Percentiles rank a stretch among this genome's conserved stretches.
Conservation (phyloP, 805 yeast species). For the Lachancea nothofagi region DNA sequence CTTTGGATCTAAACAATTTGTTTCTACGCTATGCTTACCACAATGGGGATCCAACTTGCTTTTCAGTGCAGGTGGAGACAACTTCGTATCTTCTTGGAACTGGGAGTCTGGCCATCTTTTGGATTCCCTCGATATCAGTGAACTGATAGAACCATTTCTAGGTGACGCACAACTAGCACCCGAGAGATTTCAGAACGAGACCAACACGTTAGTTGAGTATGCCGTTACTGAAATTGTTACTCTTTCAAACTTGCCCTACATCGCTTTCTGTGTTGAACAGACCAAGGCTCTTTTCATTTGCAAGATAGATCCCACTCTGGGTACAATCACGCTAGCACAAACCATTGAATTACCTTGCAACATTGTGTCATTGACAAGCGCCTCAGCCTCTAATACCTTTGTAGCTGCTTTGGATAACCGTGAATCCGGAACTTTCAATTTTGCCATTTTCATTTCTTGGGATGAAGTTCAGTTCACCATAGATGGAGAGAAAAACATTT, state of each 20-base stretch:
- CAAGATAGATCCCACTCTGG: slow-evolving; percentile 19
- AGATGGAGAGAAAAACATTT: slow-evolving; percentile 17
- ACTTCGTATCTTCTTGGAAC: slow-evolving; percentile 66
- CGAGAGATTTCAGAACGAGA: slow-evolving; percentile 53
- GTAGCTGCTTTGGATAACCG: slow-evolving; percentile 33
- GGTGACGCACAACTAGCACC: slow-evolving; percentile 59
- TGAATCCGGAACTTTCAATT: slow-evolving; percentile 13
- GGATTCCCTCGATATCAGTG: slow-evolving; percentile 44
- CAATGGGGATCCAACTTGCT: slow-evolving; percentile 45
- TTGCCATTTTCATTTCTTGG: slow-evolving; percentile 23
- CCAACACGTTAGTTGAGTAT: slow-evolving; percentile 43
- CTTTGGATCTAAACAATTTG: slow-evolving; percentile 82
- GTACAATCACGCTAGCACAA: slow-evolving; percentile 23
- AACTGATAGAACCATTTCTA: slow-evolving; percentile 39
- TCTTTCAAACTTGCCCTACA: slow-evolving; percentile 26
- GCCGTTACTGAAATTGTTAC: slow-evolving; percentile 45
- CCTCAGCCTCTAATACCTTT: slow-evolving; percentile 32
- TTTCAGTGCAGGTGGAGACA: slow-evolving; percentile 91
- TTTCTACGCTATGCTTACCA: slow-evolving; percentile 60
- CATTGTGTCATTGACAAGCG: slow-evolving; percentile 30
- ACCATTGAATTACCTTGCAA: slow-evolving; percentile 29
- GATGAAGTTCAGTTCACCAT: slow-evolving; percentile 18
- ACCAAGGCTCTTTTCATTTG: slow-evolving; percentile 39
- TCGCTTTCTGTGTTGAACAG: slow-evolving; percentile 48
- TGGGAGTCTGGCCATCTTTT: slow-evolving; percentile 57